Percentiles rank a stretch among this genome's conserved stretches.
These are phyloP conservation scores for Euclidium syriacum DNA, from an alignment of 345 rosid genomes.

Conservation along the genomic window DNA sequence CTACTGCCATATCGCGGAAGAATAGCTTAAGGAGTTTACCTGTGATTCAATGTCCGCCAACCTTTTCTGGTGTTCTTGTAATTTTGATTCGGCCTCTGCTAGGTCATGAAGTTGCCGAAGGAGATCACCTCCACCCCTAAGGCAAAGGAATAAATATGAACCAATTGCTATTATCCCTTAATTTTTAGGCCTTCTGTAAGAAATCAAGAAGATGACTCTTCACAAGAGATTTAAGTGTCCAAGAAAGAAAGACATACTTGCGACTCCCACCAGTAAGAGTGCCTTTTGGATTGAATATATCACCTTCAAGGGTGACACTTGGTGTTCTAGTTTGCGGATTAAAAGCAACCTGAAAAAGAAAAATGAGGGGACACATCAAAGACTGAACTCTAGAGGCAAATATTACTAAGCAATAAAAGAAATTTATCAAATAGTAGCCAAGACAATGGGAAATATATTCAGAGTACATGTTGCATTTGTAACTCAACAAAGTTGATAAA, in stretches of 20 bases:
- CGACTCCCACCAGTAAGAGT: slow-evolving; percentile 98
- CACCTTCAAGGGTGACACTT: slow-evolving; percentile 95
- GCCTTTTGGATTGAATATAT: slow-evolving; percentile 93
- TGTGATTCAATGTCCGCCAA: slow-evolving; percentile 72
- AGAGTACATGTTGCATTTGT: neutral
- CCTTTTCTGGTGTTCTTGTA: slow-evolving; percentile 56
- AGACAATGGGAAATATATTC: neutral
- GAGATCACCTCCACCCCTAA: slow-evolving; percentile 87
- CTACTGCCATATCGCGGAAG: neutral
- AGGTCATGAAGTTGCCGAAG: slow-evolving; percentile 81
- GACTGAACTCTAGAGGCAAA: slow-evolving; percentile 1
- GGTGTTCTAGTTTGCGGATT: slow-evolving; percentile 59
- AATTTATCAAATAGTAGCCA: neutral
- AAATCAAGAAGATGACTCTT: slow-evolving; percentile 7
- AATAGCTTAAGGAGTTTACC: slow-evolving; percentile 38
- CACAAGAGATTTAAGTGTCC: slow-evolving; percentile 3
- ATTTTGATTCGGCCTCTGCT: slow-evolving; percentile 73
- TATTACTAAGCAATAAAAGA: neutral
- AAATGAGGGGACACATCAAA: slow-evolving; percentile 3
- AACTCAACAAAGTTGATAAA: neutral
- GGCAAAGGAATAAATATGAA: slow-evolving; percentile 10
- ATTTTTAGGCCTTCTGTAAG: neutral
- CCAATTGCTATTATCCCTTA: neutral
- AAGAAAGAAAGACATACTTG: slow-evolving; percentile 43
- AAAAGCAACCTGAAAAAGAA: slow-evolving; percentile 69